Conservation (phyloP, 306 rosid genomes). For the Vigna reflexopilosa region DNA sequence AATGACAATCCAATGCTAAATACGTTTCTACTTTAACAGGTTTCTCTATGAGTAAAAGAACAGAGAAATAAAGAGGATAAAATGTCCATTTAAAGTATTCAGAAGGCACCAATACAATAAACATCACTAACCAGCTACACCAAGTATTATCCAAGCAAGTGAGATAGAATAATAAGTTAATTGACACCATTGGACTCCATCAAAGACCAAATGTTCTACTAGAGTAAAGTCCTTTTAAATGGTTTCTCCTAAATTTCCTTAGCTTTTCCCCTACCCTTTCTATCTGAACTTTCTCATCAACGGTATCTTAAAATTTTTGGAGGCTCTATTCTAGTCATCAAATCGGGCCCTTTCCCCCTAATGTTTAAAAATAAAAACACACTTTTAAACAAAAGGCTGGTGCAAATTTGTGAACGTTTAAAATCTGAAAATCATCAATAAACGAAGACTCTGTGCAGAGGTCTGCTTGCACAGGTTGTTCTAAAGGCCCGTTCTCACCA, state of each 20-base stretch:
- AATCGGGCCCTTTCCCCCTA: too few species aligned
- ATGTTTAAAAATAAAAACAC: too few species aligned
- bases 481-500: neutral
- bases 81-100: conserved; percentile 14
- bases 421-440: too few species aligned
- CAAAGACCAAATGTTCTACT: conserved; percentile 7
- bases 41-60: neutral
- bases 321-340: too few species aligned
- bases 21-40: conserved; percentile 26
- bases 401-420: too few species aligned
- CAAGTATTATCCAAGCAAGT: neutral
- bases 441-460: too few species aligned
- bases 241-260: neutral
- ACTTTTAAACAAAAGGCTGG: too few species aligned
- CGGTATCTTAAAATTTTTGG: too few species aligned
- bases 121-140: conserved; percentile 4
- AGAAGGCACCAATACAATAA: conserved; percentile 26
- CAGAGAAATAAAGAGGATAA: conserved; percentile 11
- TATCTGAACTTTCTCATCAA: neutral
- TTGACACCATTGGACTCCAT: neutral
- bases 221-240: conserved; percentile 17
- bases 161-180: neutral
- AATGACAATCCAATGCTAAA: conserved; percentile 30
- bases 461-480: too few species aligned
- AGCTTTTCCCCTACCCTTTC: conserved; percentile 3